Evolutionary conservation across 2,329 filamentous ascomycete species (phyloP).

Genomic region (Beauveria caledonica): DNA sequence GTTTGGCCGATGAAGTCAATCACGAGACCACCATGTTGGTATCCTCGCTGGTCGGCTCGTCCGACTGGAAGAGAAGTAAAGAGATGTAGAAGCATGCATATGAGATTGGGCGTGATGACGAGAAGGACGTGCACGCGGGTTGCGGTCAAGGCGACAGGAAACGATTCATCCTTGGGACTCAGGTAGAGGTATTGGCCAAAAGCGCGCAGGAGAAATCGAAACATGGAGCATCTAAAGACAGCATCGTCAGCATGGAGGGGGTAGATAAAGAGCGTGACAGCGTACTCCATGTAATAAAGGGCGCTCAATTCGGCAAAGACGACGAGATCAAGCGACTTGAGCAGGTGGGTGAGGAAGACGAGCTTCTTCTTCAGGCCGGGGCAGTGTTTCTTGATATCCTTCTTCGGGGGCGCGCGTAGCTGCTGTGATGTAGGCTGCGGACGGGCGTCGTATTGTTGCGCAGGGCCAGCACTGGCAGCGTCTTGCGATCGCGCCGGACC

Average conservation of each 20-base stretch:
- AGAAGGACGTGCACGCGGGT: constrained; percentile 48
- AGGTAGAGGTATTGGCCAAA: constrained; percentile 55
- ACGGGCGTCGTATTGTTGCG: background rate
- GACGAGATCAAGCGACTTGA: constrained; percentile 52
- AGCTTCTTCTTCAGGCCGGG: constrained; percentile 47
- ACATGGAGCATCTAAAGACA: constrained; percentile 50
- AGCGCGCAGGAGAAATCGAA: constrained; percentile 51
- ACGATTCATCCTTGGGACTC: constrained; percentile 51
- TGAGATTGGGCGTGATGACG: constrained; percentile 48
- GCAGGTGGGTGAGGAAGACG: constrained; percentile 51
- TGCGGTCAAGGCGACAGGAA: constrained; percentile 47
- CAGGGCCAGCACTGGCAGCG: background rate
- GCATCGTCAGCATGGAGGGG: background rate
- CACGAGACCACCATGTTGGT: constrained; percentile 58
- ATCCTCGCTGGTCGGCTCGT: constrained; percentile 54
- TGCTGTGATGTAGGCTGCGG: background rate
- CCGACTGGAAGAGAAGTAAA: constrained; percentile 46
- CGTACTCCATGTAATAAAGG: constrained; percentile 64
- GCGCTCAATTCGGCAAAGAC: constrained; percentile 57
- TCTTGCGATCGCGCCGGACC: background rate
- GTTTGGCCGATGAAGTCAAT: constrained; percentile 62
- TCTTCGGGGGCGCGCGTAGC: constrained; percentile 29
- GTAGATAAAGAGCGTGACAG: background rate
- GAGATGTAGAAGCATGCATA: constrained; percentile 54
- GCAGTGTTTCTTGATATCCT: constrained; percentile 28